These are phyloP conservation scores for Cadophora gregata DNA, from an alignment of 2,329 filamentous ascomycete species.

Conservation along the genomic window DNA sequence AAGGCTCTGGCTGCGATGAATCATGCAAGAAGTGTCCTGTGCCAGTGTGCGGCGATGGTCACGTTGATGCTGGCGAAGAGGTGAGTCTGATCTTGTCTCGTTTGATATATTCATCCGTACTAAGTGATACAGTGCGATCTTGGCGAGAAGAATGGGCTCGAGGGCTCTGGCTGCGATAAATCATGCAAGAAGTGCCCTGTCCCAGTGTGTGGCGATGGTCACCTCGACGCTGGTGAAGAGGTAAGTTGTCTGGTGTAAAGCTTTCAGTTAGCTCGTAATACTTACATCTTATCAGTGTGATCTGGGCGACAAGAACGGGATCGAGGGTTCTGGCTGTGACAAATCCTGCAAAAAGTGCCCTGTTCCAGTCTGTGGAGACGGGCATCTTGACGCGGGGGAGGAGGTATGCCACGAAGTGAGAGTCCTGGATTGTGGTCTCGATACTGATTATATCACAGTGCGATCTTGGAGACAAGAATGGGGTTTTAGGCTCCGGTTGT, in stretches of 20 bases:
- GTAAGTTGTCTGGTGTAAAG: background rate
- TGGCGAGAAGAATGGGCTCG: background rate
- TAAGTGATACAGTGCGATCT: conserved; percentile 12
- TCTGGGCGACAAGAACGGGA: conserved; percentile 9
- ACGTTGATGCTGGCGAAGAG: conserved; percentile 7
- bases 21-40: conserved; percentile 16
- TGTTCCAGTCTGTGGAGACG: background rate
- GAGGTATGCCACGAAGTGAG: too few species aligned
- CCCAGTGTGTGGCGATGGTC: conserved; percentile 2
- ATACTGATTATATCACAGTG: background rate
- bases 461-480: conserved; percentile 15
- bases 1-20: conserved; percentile 12
- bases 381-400: conserved; percentile 16
- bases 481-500: conserved; percentile 1
- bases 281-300: background rate
- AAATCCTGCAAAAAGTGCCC: conserved; percentile 6
- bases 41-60: background rate
- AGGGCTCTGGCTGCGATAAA: conserved; percentile 5
- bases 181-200: conserved; percentile 5
- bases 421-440: background rate
- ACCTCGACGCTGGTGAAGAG: conserved; percentile 15
- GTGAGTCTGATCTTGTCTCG: too few species aligned
- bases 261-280: background rate
- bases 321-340: background rate
- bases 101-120: too few species aligned